Conservation (phyloP, 192 early-diverging fungal species). For the Entomortierella beljakovae region DNA sequence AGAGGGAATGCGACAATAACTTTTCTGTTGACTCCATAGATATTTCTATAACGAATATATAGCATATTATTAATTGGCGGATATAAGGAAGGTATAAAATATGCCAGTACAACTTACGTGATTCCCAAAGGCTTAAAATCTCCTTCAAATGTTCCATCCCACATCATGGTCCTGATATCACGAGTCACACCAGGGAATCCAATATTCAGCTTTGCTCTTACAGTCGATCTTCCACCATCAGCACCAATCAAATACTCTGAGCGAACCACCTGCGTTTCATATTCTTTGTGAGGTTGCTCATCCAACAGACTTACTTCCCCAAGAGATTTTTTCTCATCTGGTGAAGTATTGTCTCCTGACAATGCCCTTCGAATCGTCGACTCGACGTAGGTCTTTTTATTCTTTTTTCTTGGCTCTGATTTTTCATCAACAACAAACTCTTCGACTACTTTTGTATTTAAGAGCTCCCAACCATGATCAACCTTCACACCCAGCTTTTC, state of each 20-base stretch:
- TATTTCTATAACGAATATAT: conserved; percentile 2
- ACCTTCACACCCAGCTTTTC: conserved; percentile 30
- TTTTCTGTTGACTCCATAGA: conserved; percentile 16
- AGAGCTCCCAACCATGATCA: conserved; percentile 40
- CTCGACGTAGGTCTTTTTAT: conserved; percentile 16
- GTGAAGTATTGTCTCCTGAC: conserved; percentile 5
- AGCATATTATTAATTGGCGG: neutral
- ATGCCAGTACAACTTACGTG: conserved; percentile 11
- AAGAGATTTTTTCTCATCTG: conserved; percentile 5
- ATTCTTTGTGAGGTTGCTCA: conserved; percentile 27
- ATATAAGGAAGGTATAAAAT: neutral
- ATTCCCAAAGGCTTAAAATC: conserved; percentile 6
- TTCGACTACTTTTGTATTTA: conserved; percentile 37
- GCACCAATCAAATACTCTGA: conserved; percentile 44
- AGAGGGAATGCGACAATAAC: conserved; percentile 17
- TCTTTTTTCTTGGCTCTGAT: neutral
- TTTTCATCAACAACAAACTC: neutral
- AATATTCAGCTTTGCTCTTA: conserved; percentile 50
- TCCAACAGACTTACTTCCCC: conserved; percentile 2
- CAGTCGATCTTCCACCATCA: conserved; percentile 41
- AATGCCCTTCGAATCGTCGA: conserved; percentile 31
- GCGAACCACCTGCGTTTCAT: conserved; percentile 20
- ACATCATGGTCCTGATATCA: conserved; percentile 10
- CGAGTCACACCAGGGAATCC: conserved; percentile 24
- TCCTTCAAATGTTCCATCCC: conserved; percentile 21